phyloP scores from a whole-genome alignment of 768 basidiomycete genomes.

The Dacryopinax primogenitus region DNA sequence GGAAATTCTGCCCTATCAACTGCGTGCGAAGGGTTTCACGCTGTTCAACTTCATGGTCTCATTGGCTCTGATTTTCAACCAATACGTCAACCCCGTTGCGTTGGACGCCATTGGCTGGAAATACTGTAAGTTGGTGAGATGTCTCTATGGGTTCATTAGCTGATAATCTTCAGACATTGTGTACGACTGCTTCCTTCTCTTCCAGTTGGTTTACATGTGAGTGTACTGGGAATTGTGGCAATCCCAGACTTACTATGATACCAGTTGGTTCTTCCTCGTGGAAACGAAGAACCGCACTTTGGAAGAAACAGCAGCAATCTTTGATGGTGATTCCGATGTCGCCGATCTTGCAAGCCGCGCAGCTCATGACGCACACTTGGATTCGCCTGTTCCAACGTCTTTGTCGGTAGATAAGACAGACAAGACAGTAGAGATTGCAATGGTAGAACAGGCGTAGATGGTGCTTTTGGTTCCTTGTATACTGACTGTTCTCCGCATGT shows the following conservation, averaged over 20 bases:
- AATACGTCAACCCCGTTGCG: conserved; percentile 76
- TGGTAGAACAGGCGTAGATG: neutral
- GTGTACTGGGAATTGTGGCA: neutral
- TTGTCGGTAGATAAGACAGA: neutral
- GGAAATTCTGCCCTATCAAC: conserved; percentile 70
- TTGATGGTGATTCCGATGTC: conserved; percentile 6
- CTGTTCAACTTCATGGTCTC: conserved; percentile 71
- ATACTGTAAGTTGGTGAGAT: conserved; percentile 45
- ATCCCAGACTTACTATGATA: neutral
- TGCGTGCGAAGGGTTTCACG: conserved; percentile 79
- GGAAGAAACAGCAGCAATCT: conserved; percentile 10
- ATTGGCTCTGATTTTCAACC: conserved; percentile 73
- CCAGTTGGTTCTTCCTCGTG: conserved; percentile 39
- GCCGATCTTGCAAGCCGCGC: neutral
- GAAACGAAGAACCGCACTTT: conserved; percentile 22
- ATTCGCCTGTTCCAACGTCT: neutral
- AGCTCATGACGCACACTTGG: neutral
- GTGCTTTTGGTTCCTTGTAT: neutral
- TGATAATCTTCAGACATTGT: conserved; percentile 35
- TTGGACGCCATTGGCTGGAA: conserved; percentile 54
- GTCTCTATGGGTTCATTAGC: neutral
- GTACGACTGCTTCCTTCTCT: conserved; percentile 56
- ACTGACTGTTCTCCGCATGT: no score
- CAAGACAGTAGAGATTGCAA: neutral
- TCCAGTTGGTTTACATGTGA: conserved; percentile 46